Evolutionary conservation across 139 green algal genomes (phyloP), one percentile per base, ranked within the genome.

Genomic region (Volvox reticuliferus): DNA sequence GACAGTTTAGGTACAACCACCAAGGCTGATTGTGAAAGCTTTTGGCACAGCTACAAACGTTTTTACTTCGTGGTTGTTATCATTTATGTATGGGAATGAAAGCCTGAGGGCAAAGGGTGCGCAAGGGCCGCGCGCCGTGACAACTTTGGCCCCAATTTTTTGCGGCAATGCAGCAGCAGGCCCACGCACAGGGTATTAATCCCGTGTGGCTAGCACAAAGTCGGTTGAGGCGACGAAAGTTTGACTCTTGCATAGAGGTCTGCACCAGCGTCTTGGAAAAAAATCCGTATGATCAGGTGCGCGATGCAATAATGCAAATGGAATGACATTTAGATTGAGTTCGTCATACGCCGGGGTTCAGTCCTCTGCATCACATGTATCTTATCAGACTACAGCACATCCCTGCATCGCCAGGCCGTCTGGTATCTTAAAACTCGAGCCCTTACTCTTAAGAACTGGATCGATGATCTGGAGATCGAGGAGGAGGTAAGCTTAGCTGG

Each of bases 381-480:
- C 44, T 55, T 55, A 55, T 55, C 44, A 55, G 44, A 55, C 44
- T 5, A 55, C 9, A 55, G 44, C 44, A 55, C 9, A 55, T 55
- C 44, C 44, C 44, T 55, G 44, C 12, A 16, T 30, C n/a, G 22
- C 1, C 92, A 97, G 95, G 94, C 94, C 12, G 95, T 95, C 0
- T 98, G 96, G 96, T 97, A 97, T 91, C 77, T 98, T 0, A 98
- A 98, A 61, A 94, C 91, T 28, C 91, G 96, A 0, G 96, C 96
- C 0, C 91, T 98, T 21, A 98, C 96, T 2, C 37, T 97, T 26
- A 96, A 96, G 69, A 95, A 96, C 86, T 98, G 95, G 95, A 96
- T 98, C 14, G 95, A 98, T 92, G 96, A 98, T 87, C 97, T 94
- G 14, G 96, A 98, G 36, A 92, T 98, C 2, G 96, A 98, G 84